Base-by-base conservation (phyloP, 495 filamentous ascomycete genomes). In the Achaetomiella virescens region DNA sequence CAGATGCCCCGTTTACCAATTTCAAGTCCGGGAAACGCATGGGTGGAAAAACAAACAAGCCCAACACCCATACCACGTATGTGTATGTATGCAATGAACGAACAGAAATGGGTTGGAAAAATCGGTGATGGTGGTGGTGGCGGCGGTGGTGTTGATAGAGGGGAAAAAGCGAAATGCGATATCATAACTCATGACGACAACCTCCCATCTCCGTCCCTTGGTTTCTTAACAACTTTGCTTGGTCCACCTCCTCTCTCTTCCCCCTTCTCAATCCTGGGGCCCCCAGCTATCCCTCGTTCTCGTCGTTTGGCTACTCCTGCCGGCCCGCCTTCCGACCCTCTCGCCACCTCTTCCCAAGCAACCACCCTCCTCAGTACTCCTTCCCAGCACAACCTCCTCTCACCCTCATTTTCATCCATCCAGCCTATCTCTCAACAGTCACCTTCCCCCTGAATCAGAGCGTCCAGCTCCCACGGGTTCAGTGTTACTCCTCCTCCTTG, bases 401-500 rank as follows among this genome's bases (percentile, higher is more conserved):
- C n/a, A n/a, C n/a, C n/a, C n/a, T n/a, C n/a, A n/a, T n/a, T n/a
- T n/a, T n/a, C n/a, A n/a, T 2, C 7, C 43, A 29, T 18, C 20
- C 18, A 31, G 20, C 20, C 27, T 57, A 55, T 43, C 44, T 40
- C 8, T 31, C 53, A 31, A 46, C 52, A 9, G 44, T 35, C 18
- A 45, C 57, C 12, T n/a, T 50, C n/a, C 47, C 65, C 65, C 51
- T 69, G 52, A 6, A 70, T 62, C 55, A 70, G 37, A 25, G 65
- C 81, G 51, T 86, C 83, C 44, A 89, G 61, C 60, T 90, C 87
- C 72, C 84, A 84, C n/a, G 79, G 82, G 21, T 82, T 86, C 0
- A 90, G 72, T 8, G 87, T n/a, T 89, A 55, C 86, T 89, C 41
- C 86, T 71, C 61, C 87, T 72, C 48, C 87, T 74, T 44, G 75